These are phyloP conservation scores for Hyphopichia fennica DNA, from an alignment of 1,139 yeast genomes.

Conservation along the genomic window DNA sequence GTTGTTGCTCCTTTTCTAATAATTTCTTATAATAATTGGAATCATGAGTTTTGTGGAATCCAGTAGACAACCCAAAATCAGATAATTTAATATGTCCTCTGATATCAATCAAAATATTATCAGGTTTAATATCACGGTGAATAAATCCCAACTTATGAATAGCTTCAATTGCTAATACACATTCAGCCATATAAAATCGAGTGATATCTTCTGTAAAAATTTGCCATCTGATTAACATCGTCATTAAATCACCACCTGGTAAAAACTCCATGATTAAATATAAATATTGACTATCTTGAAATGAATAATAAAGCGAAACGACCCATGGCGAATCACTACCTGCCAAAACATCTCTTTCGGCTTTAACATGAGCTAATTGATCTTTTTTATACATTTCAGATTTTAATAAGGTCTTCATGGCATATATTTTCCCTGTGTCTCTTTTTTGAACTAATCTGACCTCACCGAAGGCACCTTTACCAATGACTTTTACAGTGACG, in stretches of 20 bases:
- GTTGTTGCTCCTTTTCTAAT: conserved; percentile 56
- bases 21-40: conserved; percentile 74
- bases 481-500: conserved; percentile 76
- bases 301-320: conserved; percentile 75
- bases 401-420: conserved; percentile 78
- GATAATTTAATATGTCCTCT: conserved; percentile 77
- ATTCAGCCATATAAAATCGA: conserved; percentile 82
- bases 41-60: conserved; percentile 84
- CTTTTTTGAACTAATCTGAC: conserved; percentile 79
- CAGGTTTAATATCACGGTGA: conserved; percentile 80
- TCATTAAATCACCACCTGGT: conserved; percentile 87
- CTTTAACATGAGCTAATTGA: conserved; percentile 81
- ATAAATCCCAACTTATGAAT: conserved; percentile 78
- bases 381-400: conserved; percentile 84
- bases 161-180: conserved; percentile 82
- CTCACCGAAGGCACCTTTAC: conserved; percentile 87
- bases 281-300: conserved; percentile 74
- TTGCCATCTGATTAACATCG: conserved; percentile 86
- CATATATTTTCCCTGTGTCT: conserved; percentile 81
- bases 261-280: conserved; percentile 81
- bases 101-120: conserved; percentile 75
- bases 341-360: conserved; percentile 82
- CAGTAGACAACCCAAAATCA: conserved; percentile 83
- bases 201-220: conserved; percentile 83
- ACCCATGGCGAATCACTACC: conserved; percentile 90